A percentile compares a stretch with the other conserved stretches of the same genome.
These are phyloP conservation scores for Trichoderma sp. DNA, from an alignment of 2,329 filamentous ascomycete species.

Conservation along the genomic window DNA sequence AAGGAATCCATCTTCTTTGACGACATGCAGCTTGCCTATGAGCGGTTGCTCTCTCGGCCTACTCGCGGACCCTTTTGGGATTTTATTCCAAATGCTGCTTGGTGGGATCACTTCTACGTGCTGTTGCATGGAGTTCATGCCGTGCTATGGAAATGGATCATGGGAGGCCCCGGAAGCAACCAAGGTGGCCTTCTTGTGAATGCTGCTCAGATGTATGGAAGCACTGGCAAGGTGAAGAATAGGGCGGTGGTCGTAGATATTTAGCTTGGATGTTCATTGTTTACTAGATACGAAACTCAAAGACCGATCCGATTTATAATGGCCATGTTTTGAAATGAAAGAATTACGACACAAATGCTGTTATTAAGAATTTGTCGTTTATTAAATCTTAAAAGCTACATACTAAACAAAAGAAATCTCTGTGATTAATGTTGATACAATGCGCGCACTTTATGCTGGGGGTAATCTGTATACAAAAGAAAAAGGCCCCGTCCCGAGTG, in stretches of 20 bases:
- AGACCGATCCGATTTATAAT: not conserved
- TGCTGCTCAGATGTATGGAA: conserved; percentile 54
- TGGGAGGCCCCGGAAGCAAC: conserved; percentile 51
- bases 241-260: conserved; percentile 38
- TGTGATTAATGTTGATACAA: not conserved
- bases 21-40: conserved; percentile 67
- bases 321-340: not conserved
- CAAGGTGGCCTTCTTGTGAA: conserved; percentile 55
- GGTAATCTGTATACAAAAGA: conserved; percentile 10
- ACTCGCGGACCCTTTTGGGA: conserved; percentile 45
- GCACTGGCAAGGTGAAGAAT: conserved; percentile 48
- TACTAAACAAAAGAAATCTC: not conserved
- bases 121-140: conserved; percentile 45
- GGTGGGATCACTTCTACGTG: conserved; percentile 46
- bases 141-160: conserved; percentile 55
- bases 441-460: not conserved
- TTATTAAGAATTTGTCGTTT: not conserved
- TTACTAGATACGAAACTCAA: not conserved
- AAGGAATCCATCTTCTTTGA: conserved; percentile 71
- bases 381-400: not conserved
- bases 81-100: conserved; percentile 44
- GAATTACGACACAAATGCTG: not conserved
- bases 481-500: not conserved
- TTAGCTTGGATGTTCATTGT: not conserved
- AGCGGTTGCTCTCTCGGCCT: conserved; percentile 54